Conservation (phyloP, 2,329 filamentous ascomycete species). For the Remersonia thermophila region DNA sequence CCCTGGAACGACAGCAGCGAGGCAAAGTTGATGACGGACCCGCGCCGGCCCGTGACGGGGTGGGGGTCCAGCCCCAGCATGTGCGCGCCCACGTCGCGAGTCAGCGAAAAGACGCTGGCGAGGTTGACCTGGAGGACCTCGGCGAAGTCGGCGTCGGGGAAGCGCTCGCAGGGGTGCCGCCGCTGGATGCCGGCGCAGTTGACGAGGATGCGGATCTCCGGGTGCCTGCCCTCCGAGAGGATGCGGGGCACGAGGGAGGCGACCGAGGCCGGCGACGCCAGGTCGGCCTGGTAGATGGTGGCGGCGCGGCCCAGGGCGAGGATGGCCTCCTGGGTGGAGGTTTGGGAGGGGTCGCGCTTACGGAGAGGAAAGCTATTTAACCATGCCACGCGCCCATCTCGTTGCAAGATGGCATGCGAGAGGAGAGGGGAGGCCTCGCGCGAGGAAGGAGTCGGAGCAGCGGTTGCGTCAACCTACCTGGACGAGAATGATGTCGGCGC, state of each 20-base stretch:
- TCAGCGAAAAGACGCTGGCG: constrained; percentile 64
- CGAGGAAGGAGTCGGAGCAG: too few relatives aligned
- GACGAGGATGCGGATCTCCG: constrained; percentile 62
- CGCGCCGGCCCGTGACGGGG: constrained; percentile 41
- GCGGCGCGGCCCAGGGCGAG: constrained; percentile 54
- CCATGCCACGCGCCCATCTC: too few relatives aligned
- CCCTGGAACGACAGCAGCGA: constrained; percentile 76
- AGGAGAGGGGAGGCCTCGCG: too few relatives aligned
- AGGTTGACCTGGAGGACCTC: constrained; percentile 79
- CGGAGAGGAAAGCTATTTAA: too few relatives aligned
- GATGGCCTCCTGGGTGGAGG: constrained; percentile 48
- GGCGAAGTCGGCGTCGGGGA: constrained; percentile 67
- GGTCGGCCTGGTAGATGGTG: constrained; percentile 57
- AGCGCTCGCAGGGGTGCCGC: constrained; percentile 61
- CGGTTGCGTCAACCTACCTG: too few relatives aligned
- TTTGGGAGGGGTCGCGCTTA: too few relatives aligned
- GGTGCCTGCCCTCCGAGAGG: constrained; percentile 39
- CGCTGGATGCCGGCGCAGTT: constrained; percentile 83
- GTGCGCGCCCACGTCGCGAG: constrained; percentile 65
- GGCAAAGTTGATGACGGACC: constrained; percentile 74
- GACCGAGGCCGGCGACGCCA: constrained; percentile 49
- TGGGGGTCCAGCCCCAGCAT: constrained; percentile 51
- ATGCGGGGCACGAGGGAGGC: constrained; percentile 47
- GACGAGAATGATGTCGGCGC: constrained; percentile 43
- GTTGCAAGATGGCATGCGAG: too few relatives aligned